Base-by-base conservation (phyloP, 306 rosid species). In the Dalbergia cultrata region DNA sequence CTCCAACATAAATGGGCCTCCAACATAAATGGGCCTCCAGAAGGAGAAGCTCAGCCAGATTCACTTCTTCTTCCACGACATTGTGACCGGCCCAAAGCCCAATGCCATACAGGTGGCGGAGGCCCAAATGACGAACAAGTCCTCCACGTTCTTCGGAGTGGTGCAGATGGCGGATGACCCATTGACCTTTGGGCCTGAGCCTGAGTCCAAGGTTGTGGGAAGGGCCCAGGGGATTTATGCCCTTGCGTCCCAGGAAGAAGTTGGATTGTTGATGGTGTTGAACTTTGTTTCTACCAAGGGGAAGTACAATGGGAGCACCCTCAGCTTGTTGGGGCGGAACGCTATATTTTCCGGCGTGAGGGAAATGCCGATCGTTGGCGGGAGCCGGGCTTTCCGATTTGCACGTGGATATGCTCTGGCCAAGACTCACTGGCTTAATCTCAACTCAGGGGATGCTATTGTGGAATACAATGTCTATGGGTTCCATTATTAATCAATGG, bases 351-450 rank as follows among this genome's bases (percentile, higher is more conserved):
- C 70, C 31, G 4, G 4, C 0, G 67, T 87, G 4, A 79, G 91
- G 16, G 93, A 91, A 81, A 82, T 91, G 87, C 76, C 93, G 0
- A 80, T 91, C 1, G 87, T 87, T 5, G 91, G 93, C 0, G 86
- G 97, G 0, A 92, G 87, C 0, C 93, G 97, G 3, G 70, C 80
- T 17, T 92, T 94, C 78, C 84, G 94, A 19, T 90, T 92, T 7
- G 97, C 95, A 0, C 89, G 90, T n/a, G 98, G 98, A 1, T 90
- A 89, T 54, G 94, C 93, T 62, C 90, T 65, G 22, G 92, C 89
- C 4, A 88, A 69, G 60, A 87, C 92, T 72, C 59, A 81, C 33
- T 37, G 53, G 0, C 0, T 85, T 0, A 70, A 94, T 47, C 0
- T 9, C 11, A 31, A 37, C 1, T 80, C 72, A 6, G 86, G 86